Evolutionary conservation across 1,139 yeast genomes (phyloP).

Genomic region (Protomyces arabidopsidicola): DNA sequence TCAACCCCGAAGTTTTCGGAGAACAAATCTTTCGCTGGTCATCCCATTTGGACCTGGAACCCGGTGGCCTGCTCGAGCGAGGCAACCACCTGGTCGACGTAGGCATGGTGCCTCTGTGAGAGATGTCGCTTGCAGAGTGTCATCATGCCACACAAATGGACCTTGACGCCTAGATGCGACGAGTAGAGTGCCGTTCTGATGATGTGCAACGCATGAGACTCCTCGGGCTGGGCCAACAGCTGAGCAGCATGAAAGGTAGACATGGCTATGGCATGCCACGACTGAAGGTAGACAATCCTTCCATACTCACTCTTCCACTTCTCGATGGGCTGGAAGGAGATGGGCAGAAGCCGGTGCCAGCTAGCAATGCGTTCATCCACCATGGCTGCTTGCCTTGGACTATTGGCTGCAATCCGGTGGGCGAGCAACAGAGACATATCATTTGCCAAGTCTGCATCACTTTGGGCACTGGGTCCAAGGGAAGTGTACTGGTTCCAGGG

Average conservation of each 20-base stretch:
- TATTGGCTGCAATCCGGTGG: background rate
- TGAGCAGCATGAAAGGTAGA: background rate
- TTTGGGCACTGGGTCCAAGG: background rate
- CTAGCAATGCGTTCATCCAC: background rate
- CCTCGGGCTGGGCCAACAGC: background rate
- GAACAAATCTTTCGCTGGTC: background rate
- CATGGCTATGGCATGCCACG: background rate
- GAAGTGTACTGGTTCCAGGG: background rate
- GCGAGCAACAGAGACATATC: background rate
- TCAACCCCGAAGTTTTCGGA: background rate
- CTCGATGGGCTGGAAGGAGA: background rate
- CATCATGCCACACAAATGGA: background rate
- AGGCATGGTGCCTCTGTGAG: background rate
- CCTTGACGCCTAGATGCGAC: background rate
- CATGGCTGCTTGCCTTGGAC: no score
- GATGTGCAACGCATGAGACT: background rate
- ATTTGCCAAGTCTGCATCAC: background rate
- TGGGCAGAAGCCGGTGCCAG: background rate
- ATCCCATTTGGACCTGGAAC: background rate
- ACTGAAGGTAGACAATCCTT: background rate
- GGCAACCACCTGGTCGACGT: background rate
- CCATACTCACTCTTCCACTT: background rate
- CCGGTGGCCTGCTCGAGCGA: background rate
- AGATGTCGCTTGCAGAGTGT: background rate
- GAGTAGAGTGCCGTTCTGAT: background rate